Evolutionary conservation across 192 early-diverging fungal species (phyloP).

Genomic region (Gaertneriomyces semiglobifer): DNA sequence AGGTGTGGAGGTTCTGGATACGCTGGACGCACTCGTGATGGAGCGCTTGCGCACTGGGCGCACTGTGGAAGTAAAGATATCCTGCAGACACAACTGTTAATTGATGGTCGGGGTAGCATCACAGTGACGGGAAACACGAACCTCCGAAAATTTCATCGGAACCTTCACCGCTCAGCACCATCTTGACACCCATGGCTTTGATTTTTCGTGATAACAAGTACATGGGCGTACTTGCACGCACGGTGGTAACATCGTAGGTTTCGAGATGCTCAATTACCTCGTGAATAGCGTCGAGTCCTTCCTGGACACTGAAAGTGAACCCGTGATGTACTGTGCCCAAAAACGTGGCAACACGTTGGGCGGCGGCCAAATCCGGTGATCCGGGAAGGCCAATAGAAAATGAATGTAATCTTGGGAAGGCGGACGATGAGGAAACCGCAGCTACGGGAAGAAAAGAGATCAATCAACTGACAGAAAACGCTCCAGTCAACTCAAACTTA

Average conservation of each 20-base stretch:
- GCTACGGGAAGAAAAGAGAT: slow-evolving; percentile 41
- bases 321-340: slow-evolving; percentile 91
- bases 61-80: slow-evolving; percentile 96
- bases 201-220: slow-evolving; percentile 96
- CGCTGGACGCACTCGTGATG: slow-evolving; percentile 89
- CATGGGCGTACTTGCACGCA: slow-evolving; percentile 99
- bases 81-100: slow-evolving; percentile 37
- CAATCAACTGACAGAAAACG: neutral
- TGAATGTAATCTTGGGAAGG: slow-evolving; percentile 92
- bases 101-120: neutral
- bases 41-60: slow-evolving; percentile 74
- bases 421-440: slow-evolving; percentile 44
- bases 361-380: slow-evolving; percentile 90
- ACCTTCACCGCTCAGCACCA: slow-evolving; percentile 97
- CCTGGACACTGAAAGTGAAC: slow-evolving; percentile 94
- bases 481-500: slow-evolving; percentile 22
- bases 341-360: slow-evolving; percentile 84
- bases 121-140: slow-evolving; percentile 10
- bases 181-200: slow-evolving; percentile 98
- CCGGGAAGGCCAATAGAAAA: slow-evolving; percentile 94
- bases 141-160: slow-evolving; percentile 95
- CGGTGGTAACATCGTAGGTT: slow-evolving; percentile 98
- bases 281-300: slow-evolving; percentile 89
- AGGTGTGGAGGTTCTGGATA: slow-evolving; percentile 95
- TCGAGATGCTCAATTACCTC: slow-evolving; percentile 98